These are phyloP conservation scores for Teratosphaeriaceae sp. DNA, from an alignment of 2,329 filamentous ascomycete species.

Conservation along the genomic window DNA sequence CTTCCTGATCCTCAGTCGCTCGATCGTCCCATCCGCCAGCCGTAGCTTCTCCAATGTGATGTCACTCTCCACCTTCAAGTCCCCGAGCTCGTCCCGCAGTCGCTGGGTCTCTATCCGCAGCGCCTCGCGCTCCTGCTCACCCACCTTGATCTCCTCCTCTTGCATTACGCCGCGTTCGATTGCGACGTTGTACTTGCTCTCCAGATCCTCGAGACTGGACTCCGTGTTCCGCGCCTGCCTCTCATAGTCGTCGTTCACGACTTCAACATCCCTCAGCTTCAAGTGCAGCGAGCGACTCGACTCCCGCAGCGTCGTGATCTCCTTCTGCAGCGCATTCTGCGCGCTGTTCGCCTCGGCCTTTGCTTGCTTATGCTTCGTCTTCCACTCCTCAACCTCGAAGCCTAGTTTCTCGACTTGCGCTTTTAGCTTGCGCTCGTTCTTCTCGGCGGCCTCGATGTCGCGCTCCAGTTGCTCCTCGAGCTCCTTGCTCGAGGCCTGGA, in stretches of 20 bases:
- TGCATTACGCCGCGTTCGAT: slow-evolving; percentile 90
- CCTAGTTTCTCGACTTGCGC: slow-evolving; percentile 78
- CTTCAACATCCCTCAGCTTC: slow-evolving; percentile 87
- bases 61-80: slow-evolving; percentile 90
- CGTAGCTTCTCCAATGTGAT: slow-evolving; percentile 91
- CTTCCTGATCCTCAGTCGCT: slow-evolving; percentile 46
- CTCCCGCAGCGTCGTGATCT: slow-evolving; percentile 87
- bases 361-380: slow-evolving; percentile 95
- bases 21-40: slow-evolving; percentile 52
- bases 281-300: slow-evolving; percentile 73
- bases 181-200: slow-evolving; percentile 92
- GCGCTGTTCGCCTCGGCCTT: slow-evolving; percentile 80
- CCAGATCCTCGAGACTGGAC: slow-evolving; percentile 91
- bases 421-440: slow-evolving; percentile 76
- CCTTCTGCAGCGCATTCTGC: slow-evolving; percentile 85
- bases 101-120: slow-evolving; percentile 88
- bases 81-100: slow-evolving; percentile 81
- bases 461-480: slow-evolving; percentile 92
- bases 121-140: slow-evolving; percentile 84
- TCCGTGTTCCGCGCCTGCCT: slow-evolving; percentile 92
- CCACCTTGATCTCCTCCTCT: slow-evolving; percentile 87
- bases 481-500: slow-evolving; percentile 88
- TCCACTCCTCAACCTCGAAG: slow-evolving; percentile 97
- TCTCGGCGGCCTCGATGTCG: slow-evolving; percentile 92
- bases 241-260: slow-evolving; percentile 97